Base-by-base conservation (phyloP, 2,329 filamentous ascomycete genomes). In the Aspergillus clavatus region DNA sequence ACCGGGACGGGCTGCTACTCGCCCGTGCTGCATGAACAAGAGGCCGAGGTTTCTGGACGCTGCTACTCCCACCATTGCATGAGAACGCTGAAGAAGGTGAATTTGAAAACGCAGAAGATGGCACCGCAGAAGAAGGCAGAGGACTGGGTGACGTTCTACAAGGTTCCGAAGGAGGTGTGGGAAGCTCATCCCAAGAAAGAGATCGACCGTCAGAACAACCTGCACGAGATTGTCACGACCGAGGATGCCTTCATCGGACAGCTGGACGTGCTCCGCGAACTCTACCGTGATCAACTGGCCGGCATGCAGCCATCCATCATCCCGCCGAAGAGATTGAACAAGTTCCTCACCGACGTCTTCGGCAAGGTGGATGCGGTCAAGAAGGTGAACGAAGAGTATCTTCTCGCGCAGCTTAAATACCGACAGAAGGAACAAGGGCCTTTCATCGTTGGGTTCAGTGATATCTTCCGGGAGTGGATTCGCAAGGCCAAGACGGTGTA, bases 401-500 rank as follows among this genome's bases (percentile, higher is more conserved):
- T 98, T 16, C 73, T 98, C 19, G 86, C 91, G 2, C 91, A 96
- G 66, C 79, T 98, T 58, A 97, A 97, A 62, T 98, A 97, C 64
- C 83, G 93, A 21, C 93, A 98, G 66, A 87, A 93, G 60, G 93
- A 97, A 63, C 91, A 98, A 70, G 93, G 93, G 0, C 93, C 93
- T 0, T 98, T 89, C 83, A 84, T 98, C 47, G 77, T 81, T 10
- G 93, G 93, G 3, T 96, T 96, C 69, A 96, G 90, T 63, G 93
- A 97, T 61, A 88, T 98, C 40, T 97, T 98, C 74, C 79, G 93
- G 47, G 93, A 98, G 70, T 98, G 93, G 93, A 95, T 97, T 51
- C 82, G 93, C 52, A 97, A 96, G 67, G 93, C 93, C 24, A 89
- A 85, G 66, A 74, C 79, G 2, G 85, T 88, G 8, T 98, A 97